These are phyloP conservation scores for Phyllosticta citribraziliensis DNA, from an alignment of 2,329 filamentous ascomycete species.

Conservation along the genomic window DNA sequence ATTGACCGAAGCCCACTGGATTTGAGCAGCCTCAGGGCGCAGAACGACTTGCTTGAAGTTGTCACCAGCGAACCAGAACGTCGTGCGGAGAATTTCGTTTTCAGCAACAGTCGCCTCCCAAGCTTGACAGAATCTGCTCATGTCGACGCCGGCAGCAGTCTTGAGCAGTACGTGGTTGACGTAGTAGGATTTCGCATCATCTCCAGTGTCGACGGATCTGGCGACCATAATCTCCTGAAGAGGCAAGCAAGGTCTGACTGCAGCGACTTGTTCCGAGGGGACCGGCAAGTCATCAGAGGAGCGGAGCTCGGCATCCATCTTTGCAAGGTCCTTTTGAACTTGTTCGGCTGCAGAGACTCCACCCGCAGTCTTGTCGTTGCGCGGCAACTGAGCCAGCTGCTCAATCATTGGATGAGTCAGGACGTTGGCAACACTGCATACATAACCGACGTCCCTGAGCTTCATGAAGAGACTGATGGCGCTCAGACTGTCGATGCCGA, in stretches of 20 bases:
- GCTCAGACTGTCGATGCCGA: conserved; percentile 30
- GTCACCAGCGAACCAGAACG: conserved; percentile 45
- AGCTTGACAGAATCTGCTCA: conserved; percentile 34
- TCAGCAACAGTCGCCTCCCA: conserved; percentile 38
- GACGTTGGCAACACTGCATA: conserved; percentile 24
- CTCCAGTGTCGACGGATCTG: conserved; percentile 22
- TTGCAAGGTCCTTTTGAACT: conserved; percentile 10
- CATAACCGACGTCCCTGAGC: conserved; percentile 25
- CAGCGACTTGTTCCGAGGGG: conserved; percentile 5
- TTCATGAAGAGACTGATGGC: conserved; percentile 28
- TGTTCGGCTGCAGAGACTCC: background rate
- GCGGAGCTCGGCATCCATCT: conserved; percentile 17
- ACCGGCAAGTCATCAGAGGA: conserved; percentile 12
- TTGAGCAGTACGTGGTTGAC: conserved; percentile 30
- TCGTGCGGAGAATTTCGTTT: conserved; percentile 40
- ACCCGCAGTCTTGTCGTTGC: background rate
- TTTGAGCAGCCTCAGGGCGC: conserved; percentile 6
- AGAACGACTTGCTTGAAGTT: conserved; percentile 23
- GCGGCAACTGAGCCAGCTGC: conserved; percentile 22
- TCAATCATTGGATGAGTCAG: conserved; percentile 26
- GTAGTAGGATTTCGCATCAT: conserved; percentile 24
- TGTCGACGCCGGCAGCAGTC: conserved; percentile 30
- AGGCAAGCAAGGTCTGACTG: conserved; percentile 22
- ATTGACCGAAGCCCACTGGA: conserved; percentile 17
- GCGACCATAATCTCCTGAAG: conserved; percentile 28